These are phyloP conservation scores for Lumnitzera racemosa DNA, from an alignment of 345 rosid species.

Conservation along the genomic window DNA sequence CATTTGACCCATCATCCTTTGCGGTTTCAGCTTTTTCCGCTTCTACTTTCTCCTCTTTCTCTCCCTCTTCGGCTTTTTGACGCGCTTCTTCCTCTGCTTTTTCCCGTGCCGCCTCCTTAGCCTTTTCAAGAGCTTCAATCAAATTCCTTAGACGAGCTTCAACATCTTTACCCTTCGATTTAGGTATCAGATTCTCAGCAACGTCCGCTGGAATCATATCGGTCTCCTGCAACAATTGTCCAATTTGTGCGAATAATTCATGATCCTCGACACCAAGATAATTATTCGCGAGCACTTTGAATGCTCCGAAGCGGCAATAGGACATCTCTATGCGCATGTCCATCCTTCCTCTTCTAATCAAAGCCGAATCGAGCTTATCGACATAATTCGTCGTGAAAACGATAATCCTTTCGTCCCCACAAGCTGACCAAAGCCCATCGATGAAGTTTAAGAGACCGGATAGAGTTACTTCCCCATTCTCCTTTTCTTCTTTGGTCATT, in stretches of 20 bases:
- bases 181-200: slow-evolving; percentile 19
- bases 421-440: slow-evolving; percentile 22
- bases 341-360: slow-evolving; percentile 23
- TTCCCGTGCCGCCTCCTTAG: slow-evolving; percentile 7
- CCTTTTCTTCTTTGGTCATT: slow-evolving; percentile 1
- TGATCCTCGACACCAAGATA: slow-evolving; percentile 10
- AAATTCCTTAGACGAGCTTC: slow-evolving; percentile 11
- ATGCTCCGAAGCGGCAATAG: slow-evolving; percentile 10
- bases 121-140: slow-evolving; percentile 1
- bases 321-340: slow-evolving; percentile 21
- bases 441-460: slow-evolving; percentile 21
- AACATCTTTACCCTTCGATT: neutral
- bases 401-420: slow-evolving; percentile 15
- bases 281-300: slow-evolving; percentile 10
- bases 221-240: slow-evolving; percentile 3
- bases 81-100: slow-evolving; percentile 1
- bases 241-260: neutral
- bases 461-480: slow-evolving; percentile 15
- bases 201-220: slow-evolving; percentile 18
- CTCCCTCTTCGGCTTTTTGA: neutral
- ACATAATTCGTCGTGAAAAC: slow-evolving; percentile 20
- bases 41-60: neutral
- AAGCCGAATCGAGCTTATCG: slow-evolving; percentile 19
- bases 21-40: neutral
- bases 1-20: no score